Percentiles rank a stretch among this genome's conserved stretches.
These are phyloP conservation scores for Vanrija sp. DNA, from an alignment of 1,284 basidiomycete species.

Conservation along the genomic window DNA sequence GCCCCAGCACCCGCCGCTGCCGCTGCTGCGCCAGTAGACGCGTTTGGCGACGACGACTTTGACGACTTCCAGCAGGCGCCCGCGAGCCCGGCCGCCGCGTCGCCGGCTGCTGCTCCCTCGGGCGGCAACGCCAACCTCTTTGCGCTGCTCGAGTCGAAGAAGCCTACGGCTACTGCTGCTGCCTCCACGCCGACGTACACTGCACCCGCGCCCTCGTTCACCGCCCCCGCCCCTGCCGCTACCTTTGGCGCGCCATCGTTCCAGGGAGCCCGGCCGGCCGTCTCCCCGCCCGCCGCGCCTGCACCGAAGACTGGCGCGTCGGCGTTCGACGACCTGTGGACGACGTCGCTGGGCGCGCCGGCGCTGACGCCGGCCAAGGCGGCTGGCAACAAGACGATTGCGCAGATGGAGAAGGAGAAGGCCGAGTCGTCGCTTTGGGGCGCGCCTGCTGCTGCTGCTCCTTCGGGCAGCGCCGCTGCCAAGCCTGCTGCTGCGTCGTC, in stretches of 20 bases:
- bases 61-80: constrained; percentile 83
- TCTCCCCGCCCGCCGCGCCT: constrained; percentile 16
- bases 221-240: constrained; percentile 27
- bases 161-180: constrained; percentile 16
- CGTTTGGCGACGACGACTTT: constrained; percentile 65
- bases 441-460: constrained; percentile 6
- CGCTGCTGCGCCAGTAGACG: constrained; percentile 22
- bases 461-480: not conserved
- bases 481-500: constrained; percentile 16
- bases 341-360: constrained; percentile 60
- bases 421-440: constrained; percentile 70
- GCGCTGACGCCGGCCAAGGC: constrained; percentile 29
- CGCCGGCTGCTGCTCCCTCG: constrained; percentile 21
- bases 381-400: constrained; percentile 64
- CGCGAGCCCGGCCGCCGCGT: constrained; percentile 53
- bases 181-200: constrained; percentile 13
- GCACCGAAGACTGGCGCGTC: constrained; percentile 13
- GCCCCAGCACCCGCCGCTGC: constrained; percentile 22
- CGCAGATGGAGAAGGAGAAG: constrained; percentile 82
- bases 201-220: constrained; percentile 14
- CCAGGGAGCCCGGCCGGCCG: constrained; percentile 6
- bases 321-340: constrained; percentile 85
- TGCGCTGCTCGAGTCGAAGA: constrained; percentile 51
- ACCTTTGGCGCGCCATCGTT: constrained; percentile 4
- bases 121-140: constrained; percentile 51